Conservation (phyloP, 2,329 filamentous ascomycete species). For the Colletotrichum somersetense region DNA sequence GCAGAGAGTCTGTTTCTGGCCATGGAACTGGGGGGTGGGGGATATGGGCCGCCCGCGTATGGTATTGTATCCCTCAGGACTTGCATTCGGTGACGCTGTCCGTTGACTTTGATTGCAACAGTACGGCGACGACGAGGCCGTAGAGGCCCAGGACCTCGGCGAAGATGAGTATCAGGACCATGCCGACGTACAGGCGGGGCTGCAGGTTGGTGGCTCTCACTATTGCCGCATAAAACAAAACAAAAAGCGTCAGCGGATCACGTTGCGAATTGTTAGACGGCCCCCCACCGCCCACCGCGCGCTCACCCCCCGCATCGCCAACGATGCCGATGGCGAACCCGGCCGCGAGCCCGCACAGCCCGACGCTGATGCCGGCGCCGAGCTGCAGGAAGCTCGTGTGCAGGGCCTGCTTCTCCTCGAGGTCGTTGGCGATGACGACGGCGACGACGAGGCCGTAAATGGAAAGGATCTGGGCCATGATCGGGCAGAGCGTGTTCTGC, state of each 20-base stretch:
- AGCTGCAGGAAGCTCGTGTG: constrained; percentile 59
- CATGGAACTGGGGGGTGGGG: neutral
- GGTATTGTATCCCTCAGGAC: neutral
- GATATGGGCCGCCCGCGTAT: neutral
- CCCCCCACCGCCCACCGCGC: no score
- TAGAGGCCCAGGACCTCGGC: constrained; percentile 61
- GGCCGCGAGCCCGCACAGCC: constrained; percentile 59
- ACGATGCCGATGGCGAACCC: constrained; percentile 62
- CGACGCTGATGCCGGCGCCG: constrained; percentile 58
- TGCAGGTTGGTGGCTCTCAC: constrained; percentile 62
- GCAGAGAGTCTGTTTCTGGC: neutral
- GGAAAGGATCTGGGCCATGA: constrained; percentile 63
- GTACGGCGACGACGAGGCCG: constrained; percentile 61
- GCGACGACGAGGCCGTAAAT: constrained; percentile 61
- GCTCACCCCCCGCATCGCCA: constrained; percentile 58
- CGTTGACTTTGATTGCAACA: constrained; percentile 57
- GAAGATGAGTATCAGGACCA: constrained; percentile 63
- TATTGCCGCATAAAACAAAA: constrained; percentile 35
- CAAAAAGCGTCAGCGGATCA: neutral
- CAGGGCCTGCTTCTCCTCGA: constrained; percentile 57
- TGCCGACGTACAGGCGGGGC: constrained; percentile 60
- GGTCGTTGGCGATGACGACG: constrained; percentile 58
- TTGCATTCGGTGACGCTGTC: constrained; percentile 6
- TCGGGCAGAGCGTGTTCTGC: constrained; percentile 60
- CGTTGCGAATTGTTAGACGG: constrained; percentile 33